phyloP scores from a whole-genome alignment of 2,329 filamentous ascomycete genomes.

The Colletotrichum lupini region DNA sequence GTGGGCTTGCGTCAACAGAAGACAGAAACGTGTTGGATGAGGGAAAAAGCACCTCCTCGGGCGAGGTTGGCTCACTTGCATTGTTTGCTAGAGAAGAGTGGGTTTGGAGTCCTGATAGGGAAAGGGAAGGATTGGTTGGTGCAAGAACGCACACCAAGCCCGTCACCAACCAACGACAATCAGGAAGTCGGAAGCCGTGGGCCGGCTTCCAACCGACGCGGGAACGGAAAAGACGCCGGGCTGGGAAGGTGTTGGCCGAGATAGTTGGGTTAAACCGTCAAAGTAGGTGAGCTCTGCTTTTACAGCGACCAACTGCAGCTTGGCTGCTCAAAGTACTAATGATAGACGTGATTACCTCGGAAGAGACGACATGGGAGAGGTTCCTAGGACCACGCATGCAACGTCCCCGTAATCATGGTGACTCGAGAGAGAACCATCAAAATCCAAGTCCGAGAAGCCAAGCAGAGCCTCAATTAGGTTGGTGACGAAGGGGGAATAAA shows the following conservation, averaged over 20 bases:
- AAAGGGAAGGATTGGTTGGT: background rate
- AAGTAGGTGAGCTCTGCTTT: background rate
- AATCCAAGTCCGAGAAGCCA: background rate
- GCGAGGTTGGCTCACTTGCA: constrained; percentile 1
- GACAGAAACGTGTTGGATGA: background rate
- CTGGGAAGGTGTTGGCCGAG: constrained; percentile 11
- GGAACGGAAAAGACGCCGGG: constrained; percentile 2
- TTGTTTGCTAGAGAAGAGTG: constrained; percentile 8
- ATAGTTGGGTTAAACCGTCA: background rate
- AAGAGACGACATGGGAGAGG: background rate
- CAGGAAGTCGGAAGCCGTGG: background rate
- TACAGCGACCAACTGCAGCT: background rate
- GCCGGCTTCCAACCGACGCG: background rate
- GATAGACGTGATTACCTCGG: background rate
- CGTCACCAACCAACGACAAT: constrained; percentile 2
- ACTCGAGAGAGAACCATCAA: background rate
- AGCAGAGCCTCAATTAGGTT: background rate
- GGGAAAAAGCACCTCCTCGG: background rate
- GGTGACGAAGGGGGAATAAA: background rate
- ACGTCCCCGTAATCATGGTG: background rate
- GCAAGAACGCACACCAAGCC: background rate
- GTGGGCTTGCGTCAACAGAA: background rate
- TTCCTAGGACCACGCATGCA: background rate
- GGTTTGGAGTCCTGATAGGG: background rate
- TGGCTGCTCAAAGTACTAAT: background rate